Evolutionary conservation across 2,329 filamentous ascomycete species (phyloP).

Genomic region (Fusarium nematophilum): DNA sequence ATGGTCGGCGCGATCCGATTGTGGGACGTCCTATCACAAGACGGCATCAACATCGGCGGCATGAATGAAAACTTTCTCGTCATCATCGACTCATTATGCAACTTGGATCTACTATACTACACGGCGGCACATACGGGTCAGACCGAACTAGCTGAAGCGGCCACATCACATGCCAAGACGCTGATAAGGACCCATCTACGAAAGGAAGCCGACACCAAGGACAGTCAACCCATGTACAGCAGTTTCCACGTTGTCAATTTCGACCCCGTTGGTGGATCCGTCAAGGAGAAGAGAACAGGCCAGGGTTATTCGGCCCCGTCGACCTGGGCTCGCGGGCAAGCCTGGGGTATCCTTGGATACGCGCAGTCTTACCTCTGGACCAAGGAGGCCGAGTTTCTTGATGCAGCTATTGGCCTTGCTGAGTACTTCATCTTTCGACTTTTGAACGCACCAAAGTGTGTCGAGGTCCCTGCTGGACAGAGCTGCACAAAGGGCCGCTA

Average conservation of each 20-base stretch:
- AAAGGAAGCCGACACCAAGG: conserved; percentile 41
- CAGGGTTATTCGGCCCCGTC: conserved; percentile 60
- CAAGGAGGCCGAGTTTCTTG: conserved; percentile 54
- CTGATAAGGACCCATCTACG: conserved; percentile 56
- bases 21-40: conserved; percentile 55
- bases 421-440: conserved; percentile 62
- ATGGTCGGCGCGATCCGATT: conserved; percentile 59
- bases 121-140: conserved; percentile 48
- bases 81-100: conserved; percentile 57
- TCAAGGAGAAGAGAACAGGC: conserved; percentile 59
- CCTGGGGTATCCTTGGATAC: conserved; percentile 63
- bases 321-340: conserved; percentile 64
- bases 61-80: conserved; percentile 51
- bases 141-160: conserved; percentile 40
- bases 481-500: conserved; percentile 34
- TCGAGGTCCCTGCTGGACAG: conserved; percentile 30
- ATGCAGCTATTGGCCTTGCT: conserved; percentile 58
- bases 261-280: conserved; percentile 52
- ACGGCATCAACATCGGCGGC: conserved; percentile 47
- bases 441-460: conserved; percentile 46
- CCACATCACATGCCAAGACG: conserved; percentile 54
- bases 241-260: conserved; percentile 64
- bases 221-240: conserved; percentile 44
- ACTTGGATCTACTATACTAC: conserved; percentile 53
- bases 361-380: conserved; percentile 63